These are phyloP conservation scores for Rostrohypoxylon terebratum DNA, from an alignment of 495 filamentous ascomycete species.

Conservation along the genomic window DNA sequence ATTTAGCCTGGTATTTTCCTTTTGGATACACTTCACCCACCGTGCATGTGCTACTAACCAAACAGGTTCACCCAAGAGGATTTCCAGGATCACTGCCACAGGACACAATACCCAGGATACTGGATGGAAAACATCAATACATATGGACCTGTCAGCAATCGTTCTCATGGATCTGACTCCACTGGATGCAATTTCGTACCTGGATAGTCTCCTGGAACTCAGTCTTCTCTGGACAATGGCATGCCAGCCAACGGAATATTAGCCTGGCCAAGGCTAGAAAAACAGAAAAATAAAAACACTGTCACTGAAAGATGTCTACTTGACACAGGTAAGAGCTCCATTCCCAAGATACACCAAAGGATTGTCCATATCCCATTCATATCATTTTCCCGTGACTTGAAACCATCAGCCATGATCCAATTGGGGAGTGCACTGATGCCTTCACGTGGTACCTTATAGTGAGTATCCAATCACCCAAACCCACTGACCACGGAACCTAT, in stretches of 20 bases:
- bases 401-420: conserved; percentile 16
- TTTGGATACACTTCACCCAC: conserved; percentile 32
- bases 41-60: conserved; percentile 43
- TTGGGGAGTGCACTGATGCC: conserved; percentile 15
- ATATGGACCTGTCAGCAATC: conserved; percentile 19
- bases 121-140: conserved; percentile 21
- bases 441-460: conserved; percentile 5
- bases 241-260: conserved; percentile 41
- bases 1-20: conserved; percentile 38
- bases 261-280: conserved; percentile 30
- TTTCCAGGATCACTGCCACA: conserved; percentile 25
- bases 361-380: conserved; percentile 18
- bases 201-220: conserved; percentile 11
- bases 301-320: conserved; percentile 25
- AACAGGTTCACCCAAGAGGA: conserved; percentile 22
- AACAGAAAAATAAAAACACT: conserved; percentile 7
- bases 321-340: conserved; percentile 37
- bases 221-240: conserved; percentile 35
- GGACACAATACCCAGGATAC: conserved; percentile 26
- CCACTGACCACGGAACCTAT: conserved; percentile 17
- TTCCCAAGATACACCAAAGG: conserved; percentile 25
- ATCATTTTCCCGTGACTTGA: conserved; percentile 25
- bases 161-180: conserved; percentile 22
- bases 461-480: conserved; percentile 18
- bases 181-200: conserved; percentile 23